Base-by-base conservation (phyloP, 169 alveolate species). In the Eimeria brunetti region DNA sequence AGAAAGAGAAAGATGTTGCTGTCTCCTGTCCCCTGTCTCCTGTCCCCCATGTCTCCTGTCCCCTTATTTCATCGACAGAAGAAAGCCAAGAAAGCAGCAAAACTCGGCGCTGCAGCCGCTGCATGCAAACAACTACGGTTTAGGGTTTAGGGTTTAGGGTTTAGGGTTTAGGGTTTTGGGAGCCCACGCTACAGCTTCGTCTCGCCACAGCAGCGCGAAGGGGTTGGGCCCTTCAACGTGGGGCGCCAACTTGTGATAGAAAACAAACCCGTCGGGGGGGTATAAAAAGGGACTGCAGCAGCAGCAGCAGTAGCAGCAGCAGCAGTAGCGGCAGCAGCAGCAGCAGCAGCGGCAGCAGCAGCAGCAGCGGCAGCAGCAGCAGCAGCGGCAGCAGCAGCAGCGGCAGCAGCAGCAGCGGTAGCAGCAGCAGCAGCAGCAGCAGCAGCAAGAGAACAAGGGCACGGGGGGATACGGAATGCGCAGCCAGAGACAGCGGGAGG, bases 251-350 rank as follows among this genome's bases (percentile, higher is more conserved):
- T 83, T 83, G 91, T 83, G 75, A 3, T 83, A 56, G 18, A 83
- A 83, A 38, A 53, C 27, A 30, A 83, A 83, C 11, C 91, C 91
- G 56, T 83, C 91, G 18, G 91, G 91, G 20, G 91, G 91, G 16
- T 83, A 83, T 8, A 51, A 20, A 49, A 81, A 53, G n/a, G 89
- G 89, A 20, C 89, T 81, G 89, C 73, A 53, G 88, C 88, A 51
- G 49, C 44, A 22, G 33, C 33, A 41, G 60, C 49, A 33, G 18
- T 30, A 27, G 49, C 85, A 75, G 85, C 27, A 27, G 41, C 60
- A 33, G n/a, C 41, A n/a, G 46, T 69, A 7, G 41, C 85, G 60
- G 60, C 18, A 58, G 18, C 20, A 41, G 18, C 12, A 75, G 85
- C 5, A 16, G 20, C 6, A 38, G 85, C 58, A 75, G 36, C n/a